These are phyloP conservation scores for Talaromyces ruber DNA, from an alignment of 495 filamentous ascomycete genomes.

Conservation along the genomic window DNA sequence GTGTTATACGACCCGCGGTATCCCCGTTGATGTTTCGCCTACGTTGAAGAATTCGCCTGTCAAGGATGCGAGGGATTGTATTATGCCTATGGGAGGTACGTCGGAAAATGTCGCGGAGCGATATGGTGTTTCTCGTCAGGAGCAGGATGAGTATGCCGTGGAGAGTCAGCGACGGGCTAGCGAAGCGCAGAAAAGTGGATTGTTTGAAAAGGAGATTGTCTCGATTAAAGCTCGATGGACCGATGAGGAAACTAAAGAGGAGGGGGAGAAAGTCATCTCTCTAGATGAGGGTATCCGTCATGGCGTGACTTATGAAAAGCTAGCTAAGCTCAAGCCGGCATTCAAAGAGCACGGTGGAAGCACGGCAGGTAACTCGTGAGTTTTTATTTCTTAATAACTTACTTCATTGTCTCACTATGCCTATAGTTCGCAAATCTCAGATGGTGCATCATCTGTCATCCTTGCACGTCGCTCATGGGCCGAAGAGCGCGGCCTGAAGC, in stretches of 20 bases:
- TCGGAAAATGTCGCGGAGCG: constrained; percentile 79
- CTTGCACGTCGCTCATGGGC: constrained; percentile 77
- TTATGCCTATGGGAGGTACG: constrained; percentile 84
- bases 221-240: constrained; percentile 64
- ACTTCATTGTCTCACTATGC: background rate
- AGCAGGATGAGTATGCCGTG: constrained; percentile 69
- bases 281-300: constrained; percentile 76
- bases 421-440: constrained; percentile 30
- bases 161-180: constrained; percentile 72
- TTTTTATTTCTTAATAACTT: background rate
- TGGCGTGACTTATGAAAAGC: constrained; percentile 66
- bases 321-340: constrained; percentile 70
- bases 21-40: constrained; percentile 58
- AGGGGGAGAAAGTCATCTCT: constrained; percentile 58
- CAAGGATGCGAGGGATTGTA: constrained; percentile 67
- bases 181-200: constrained; percentile 69
- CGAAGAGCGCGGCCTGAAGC: constrained; percentile 61
- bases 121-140: constrained; percentile 63
- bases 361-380: constrained; percentile 53
- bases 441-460: constrained; percentile 62
- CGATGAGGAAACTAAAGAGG: constrained; percentile 57
- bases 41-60: constrained; percentile 45
- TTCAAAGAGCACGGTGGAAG: constrained; percentile 71
- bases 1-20: constrained; percentile 56
- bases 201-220: constrained; percentile 76